A percentile compares a stretch with the other conserved stretches of the same genome.
phyloP scores from a whole-genome alignment of 768 basidiomycete genomes.

The Favolaschia claudopus region DNA sequence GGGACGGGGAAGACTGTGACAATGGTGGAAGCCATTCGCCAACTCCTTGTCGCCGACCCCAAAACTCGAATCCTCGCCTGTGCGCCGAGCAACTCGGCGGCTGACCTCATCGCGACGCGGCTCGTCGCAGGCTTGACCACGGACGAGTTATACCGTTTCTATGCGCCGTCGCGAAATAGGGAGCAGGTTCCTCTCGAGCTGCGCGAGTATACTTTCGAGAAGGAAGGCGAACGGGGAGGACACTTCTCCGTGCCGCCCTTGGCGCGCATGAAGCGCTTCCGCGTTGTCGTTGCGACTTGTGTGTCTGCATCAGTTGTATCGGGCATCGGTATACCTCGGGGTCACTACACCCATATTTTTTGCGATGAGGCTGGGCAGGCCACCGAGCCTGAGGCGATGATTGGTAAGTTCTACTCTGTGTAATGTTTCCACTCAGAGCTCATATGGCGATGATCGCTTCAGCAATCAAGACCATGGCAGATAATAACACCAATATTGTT shows the following conservation, averaged over 20 bases:
- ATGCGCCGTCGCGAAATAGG: constrained; percentile 58
- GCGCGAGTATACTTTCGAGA: constrained; percentile 41
- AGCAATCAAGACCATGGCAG: constrained; percentile 66
- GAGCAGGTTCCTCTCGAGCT: constrained; percentile 55
- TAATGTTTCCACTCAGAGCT: neutral
- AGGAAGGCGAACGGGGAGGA: constrained; percentile 40
- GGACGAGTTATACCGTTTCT: constrained; percentile 60
- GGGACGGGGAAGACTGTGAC: constrained; percentile 77
- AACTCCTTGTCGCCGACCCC: constrained; percentile 53
- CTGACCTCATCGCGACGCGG: constrained; percentile 62
- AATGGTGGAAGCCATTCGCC: constrained; percentile 66
- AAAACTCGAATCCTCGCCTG: constrained; percentile 63
- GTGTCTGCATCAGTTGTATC: constrained; percentile 64
- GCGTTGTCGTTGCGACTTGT: constrained; percentile 71
- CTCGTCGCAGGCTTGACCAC: constrained; percentile 39
- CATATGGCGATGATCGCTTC: neutral
- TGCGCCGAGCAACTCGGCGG: constrained; percentile 74
- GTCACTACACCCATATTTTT: constrained; percentile 74
- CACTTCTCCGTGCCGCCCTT: constrained; percentile 51
- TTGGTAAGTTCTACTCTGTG: constrained; percentile 30
- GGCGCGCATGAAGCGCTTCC: constrained; percentile 47
- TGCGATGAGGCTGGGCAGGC: constrained; percentile 79
- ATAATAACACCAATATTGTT: constrained; percentile 60
- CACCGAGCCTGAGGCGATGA: constrained; percentile 71
- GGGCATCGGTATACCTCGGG: constrained; percentile 63